Base-by-base conservation (phyloP, 1,284 basidiomycete species). In the Puccinia triticina region DNA sequence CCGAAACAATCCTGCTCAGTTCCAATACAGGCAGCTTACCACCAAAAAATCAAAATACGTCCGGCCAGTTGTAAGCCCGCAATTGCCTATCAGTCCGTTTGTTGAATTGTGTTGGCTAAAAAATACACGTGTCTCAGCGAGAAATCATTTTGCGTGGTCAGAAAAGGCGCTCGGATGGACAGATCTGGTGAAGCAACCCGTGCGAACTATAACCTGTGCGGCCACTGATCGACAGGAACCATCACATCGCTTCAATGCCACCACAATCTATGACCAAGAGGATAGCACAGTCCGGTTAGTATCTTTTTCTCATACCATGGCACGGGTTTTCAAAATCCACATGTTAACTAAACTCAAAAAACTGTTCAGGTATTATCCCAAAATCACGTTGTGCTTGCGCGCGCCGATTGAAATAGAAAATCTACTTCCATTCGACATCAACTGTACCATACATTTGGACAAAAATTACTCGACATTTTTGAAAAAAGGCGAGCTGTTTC, bases 401-500 rank as follows among this genome's bases (percentile, higher is more conserved):
- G 71, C 79, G 29, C 79, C 79, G 29, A 82, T 82, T 53, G 97
- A 99, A 86, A 89, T 99, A 14, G 97, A 99, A 88, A 99, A 99
- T 86, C 88, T 99, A 34, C 89, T 99, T 66, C 98, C 98, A 0
- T 98, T 93, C 88, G 95, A 99, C 86, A 88, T 99, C 81, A 93
- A 96, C 37, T 75, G 73, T 32, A 75, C 73, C 1, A 57, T 75
- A 43, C 73, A 75, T 26, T 46, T 75, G 40, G 73, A 75, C 32
- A 75, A 75, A 37, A 75, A 75, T 84, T 90, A 89, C 85, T 92
- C 92, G 85, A 96, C 94, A 86, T 99, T 95, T 88, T 89, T 99
- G 43, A 91, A 96, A 82, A 92, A 94, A 86, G 97, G 97, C 46
- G 97, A 96, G 3, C 89, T 96, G 67, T 98, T 96, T 90, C 97